Evolutionary conservation across 192 early-diverging fungal species (phyloP).

Genomic region (Mortierella claussenii): DNA sequence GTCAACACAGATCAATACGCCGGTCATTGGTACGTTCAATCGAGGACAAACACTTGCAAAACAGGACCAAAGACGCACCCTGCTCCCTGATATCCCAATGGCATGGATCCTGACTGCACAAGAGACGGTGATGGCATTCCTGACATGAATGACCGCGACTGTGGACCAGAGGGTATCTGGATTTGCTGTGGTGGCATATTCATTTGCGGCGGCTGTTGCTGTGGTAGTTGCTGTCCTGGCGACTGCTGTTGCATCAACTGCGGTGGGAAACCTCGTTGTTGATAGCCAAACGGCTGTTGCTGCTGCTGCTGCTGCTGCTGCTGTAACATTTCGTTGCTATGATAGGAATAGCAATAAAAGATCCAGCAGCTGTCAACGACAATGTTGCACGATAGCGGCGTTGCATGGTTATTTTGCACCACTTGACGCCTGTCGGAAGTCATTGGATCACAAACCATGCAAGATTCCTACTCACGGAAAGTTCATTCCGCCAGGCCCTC

Average conservation of each 20-base stretch:
- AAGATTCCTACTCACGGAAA: slow-evolving; percentile 35
- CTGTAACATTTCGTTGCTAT: slow-evolving; percentile 38
- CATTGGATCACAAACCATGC: too few species aligned
- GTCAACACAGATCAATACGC: background rate
- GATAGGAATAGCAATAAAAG: too few species aligned
- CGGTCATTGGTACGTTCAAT: background rate
- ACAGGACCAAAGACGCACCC: slow-evolving; percentile 11
- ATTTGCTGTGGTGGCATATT: slow-evolving; percentile 31
- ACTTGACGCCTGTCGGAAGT: too few species aligned
- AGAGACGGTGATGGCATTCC: slow-evolving; percentile 53
- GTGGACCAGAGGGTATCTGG: slow-evolving; percentile 23
- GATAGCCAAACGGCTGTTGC: slow-evolving; percentile 36
- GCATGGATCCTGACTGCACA: slow-evolving; percentile 25
- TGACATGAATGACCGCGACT: slow-evolving; percentile 23
- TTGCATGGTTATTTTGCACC: too few species aligned
- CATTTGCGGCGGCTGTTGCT: slow-evolving; percentile 25
- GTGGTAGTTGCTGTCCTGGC: slow-evolving; percentile 18
- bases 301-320: too few species aligned
- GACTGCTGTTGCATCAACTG: slow-evolving; percentile 22
- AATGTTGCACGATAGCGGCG: too few species aligned
- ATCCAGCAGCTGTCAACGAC: too few species aligned
- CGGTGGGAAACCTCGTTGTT: slow-evolving; percentile 31
- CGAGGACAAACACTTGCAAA: background rate
- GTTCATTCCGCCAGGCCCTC: slow-evolving; percentile 38
- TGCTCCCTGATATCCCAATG: slow-evolving; percentile 24